Conservation (phyloP, 257 asterid genomes). For the Solanum medicagineum region DNA sequence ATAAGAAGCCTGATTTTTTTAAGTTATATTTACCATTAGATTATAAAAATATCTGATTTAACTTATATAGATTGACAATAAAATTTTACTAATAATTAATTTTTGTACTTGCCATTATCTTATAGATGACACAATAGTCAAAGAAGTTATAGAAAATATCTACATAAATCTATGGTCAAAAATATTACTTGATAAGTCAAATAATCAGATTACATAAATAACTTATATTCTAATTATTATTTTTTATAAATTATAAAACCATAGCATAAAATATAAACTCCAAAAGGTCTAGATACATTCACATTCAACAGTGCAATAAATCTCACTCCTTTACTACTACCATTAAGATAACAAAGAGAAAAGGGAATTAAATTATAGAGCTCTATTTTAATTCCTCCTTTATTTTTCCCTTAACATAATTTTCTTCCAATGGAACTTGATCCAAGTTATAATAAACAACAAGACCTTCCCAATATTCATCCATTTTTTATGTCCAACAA, state of each 20-base stretch:
- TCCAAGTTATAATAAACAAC: neutral
- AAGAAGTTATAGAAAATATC: neutral
- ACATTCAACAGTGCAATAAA: slow-evolving; percentile 7
- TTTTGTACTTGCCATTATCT: neutral
- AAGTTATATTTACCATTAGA: slow-evolving; percentile 5
- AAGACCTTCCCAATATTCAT: neutral
- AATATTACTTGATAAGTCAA: neutral
- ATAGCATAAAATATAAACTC: neutral
- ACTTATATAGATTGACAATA: neutral
- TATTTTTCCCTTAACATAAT: neutral
- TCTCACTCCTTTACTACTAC: slow-evolving; percentile 4
- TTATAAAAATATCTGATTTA: neutral
- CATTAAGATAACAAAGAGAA: slow-evolving; percentile 3
- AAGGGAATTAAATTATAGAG: neutral
- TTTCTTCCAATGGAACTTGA: slow-evolving; percentile 10
- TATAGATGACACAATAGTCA: neutral
- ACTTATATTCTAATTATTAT: neutral
- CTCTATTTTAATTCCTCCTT: neutral
- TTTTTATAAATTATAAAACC: neutral
- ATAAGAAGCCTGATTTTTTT: neutral
- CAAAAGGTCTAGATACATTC: slow-evolving; percentile 1
- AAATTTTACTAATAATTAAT: neutral
- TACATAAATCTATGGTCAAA: neutral
- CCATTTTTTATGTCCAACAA: slow-evolving; percentile 5
- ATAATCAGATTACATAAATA: neutral